Percentiles rank a stretch among this genome's conserved stretches.
Conservation (phyloP, 1,139 yeast species). For the Kodamaea anthophila region DNA sequence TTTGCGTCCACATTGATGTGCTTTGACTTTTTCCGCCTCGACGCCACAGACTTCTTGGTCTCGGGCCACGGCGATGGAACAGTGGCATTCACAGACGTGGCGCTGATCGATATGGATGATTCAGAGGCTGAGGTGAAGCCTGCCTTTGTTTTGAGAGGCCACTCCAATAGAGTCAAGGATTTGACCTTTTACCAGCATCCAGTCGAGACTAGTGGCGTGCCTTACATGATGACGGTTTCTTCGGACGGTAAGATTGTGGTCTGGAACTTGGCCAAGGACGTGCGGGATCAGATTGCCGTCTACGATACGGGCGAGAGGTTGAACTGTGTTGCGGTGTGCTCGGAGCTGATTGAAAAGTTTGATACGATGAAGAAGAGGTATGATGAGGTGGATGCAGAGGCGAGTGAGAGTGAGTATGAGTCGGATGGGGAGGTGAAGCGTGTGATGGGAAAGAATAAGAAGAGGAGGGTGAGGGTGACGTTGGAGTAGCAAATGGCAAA, state of each 20-base stretch:
- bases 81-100: conserved; percentile 48
- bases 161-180: conserved; percentile 79
- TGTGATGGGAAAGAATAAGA: conserved; percentile 36
- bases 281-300: conserved; percentile 78
- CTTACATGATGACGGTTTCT: conserved; percentile 71
- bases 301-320: conserved; percentile 91
- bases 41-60: conserved; percentile 50
- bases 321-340: conserved; percentile 75
- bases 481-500: conserved; percentile 33
- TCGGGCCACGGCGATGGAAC: conserved; percentile 71
- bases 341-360: conserved; percentile 71
- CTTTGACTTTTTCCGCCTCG: conserved; percentile 44
- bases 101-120: conserved; percentile 26
- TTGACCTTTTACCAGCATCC: conserved; percentile 48
- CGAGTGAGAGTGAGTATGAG: conserved; percentile 61
- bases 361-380: conserved; percentile 66
- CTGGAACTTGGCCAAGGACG: conserved; percentile 58
- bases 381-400: conserved; percentile 25
- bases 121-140: conserved; percentile 35
- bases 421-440: conserved; percentile 54
- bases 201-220: conserved; percentile 26
- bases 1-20: conserved; percentile 63
- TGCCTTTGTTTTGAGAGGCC: conserved; percentile 63
- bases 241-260: conserved; percentile 91
- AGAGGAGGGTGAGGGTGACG: conserved; percentile 46